Evolutionary conservation across 2,329 filamentous ascomycete genomes (phyloP), one percentile per base, ranked within the genome.

Genomic region (Talaromyces sp.): DNA sequence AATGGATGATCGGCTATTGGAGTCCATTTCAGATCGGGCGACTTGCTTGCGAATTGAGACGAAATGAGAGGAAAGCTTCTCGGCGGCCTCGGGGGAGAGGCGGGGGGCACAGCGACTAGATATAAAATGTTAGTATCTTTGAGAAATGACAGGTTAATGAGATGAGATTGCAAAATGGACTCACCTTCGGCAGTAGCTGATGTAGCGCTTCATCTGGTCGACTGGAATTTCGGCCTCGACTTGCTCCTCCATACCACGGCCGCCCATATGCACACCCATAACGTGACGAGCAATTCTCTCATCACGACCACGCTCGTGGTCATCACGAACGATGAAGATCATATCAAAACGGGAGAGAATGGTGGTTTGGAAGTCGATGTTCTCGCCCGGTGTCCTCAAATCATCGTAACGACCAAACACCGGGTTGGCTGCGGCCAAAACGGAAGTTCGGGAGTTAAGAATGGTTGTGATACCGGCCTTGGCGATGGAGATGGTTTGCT

Each of bases 401-500:
- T 99, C 94, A 71, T 99, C 94, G 75, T 99, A 99, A 22, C 94
- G 88, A 49, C 94, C 94, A 68, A 97, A 99, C 54, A 99, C 94
- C 0, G 94, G 94, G 72, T 99, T 99, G 37, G 94, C 94, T 2
- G 94, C 94, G 10, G 94, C 94, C 17, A 99, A 80, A 1, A 99
- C 94, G 0, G 92, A 97, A 1, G 94, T 99, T 66, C 94, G 82
- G 11, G 94, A 92, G 67, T 99, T 99, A 48, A 99, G 83, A 59
- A 99, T 97, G 0, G 94, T 99, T 0, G 94, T 99, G 69, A 99
- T 99, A 65, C 94, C 94, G 0, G 94, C 94, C 77, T 99, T 97
- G 59, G 94, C 94, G 65, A 99, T 97, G 10, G 94, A 97, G 56
- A 99, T 99, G 0, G 94, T 99, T 74, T 99, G 94, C 77, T 99